Evolutionary conservation across 2,329 filamentous ascomycete genomes (phyloP).

Genomic region (Aspergillus piperis): DNA sequence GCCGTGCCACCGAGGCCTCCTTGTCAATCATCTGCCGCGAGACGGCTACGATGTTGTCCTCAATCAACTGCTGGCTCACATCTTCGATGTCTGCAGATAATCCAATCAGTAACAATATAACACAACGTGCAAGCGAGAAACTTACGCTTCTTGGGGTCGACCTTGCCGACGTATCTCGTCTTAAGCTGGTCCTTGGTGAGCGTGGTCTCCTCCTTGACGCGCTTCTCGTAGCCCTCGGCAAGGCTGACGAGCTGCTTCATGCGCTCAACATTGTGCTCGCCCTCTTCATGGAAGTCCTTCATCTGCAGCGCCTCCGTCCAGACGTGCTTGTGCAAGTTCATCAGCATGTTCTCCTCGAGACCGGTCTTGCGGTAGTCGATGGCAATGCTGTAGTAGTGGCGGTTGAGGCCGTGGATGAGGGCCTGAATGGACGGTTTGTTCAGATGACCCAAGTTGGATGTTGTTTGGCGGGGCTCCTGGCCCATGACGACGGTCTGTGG

Average conservation of each 20-base stretch:
- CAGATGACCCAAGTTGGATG: conserved; percentile 93
- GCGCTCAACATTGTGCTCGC: conserved; percentile 79
- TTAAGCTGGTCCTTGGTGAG: conserved; percentile 96
- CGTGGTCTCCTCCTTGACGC: conserved; percentile 98
- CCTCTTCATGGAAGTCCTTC: conserved; percentile 89
- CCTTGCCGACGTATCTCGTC: conserved; percentile 97
- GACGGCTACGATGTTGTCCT: conserved; percentile 99
- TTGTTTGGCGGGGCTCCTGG: conserved; percentile 95
- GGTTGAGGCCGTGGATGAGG: conserved; percentile 94
- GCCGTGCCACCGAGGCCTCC: conserved; percentile 87
- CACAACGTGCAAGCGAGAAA: conserved; percentile 16
- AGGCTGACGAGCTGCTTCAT: conserved; percentile 85
- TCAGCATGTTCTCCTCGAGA: conserved; percentile 98
- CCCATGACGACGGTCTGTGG: conserved; percentile 97
- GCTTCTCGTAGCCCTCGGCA: conserved; percentile 96
- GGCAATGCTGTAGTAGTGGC: conserved; percentile 98
- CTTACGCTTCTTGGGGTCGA: conserved; percentile 94
- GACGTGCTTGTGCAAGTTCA: conserved; percentile 99
- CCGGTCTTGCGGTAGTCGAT: conserved; percentile 99
- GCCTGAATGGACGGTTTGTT: conserved; percentile 99
- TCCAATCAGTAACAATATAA: conserved; percentile 22
- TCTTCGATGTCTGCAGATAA: conserved; percentile 72
- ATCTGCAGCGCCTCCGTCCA: conserved; percentile 98
- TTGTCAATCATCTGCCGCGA: conserved; percentile 99
- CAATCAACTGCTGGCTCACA: conserved; percentile 92